Evolutionary conservation across 306 rosid genomes (phyloP), one percentile per base, ranked within the genome.

Genomic region (Fragaria nilgerrensis): DNA sequence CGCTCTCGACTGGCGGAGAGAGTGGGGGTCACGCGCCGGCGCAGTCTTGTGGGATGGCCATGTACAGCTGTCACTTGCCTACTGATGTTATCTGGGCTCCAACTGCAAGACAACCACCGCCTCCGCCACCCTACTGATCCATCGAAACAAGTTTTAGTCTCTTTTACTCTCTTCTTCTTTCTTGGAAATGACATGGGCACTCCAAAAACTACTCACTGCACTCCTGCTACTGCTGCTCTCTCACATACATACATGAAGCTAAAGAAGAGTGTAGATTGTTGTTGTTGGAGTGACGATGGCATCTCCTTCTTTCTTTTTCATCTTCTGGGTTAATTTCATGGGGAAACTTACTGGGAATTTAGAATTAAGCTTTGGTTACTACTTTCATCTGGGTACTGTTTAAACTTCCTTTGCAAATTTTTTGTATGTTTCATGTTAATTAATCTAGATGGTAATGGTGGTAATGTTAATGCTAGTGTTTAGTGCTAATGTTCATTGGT

Each of bases 41-140:
- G 5, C 93, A 86, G 37, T 84, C 97, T 41, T 86, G 95, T 63
- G 96, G 87, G 76, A 88, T 88, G 89, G 61, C 96, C 4, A 88
- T 91, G 90, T 95, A 90, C 75, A 89, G 85, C 85, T 81, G 89
- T 72, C 97, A 87, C 55, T 5, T 87, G 61, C 93, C 93, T 0
- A 86, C 94, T 0, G 99, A 95, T 76, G 93, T 88, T 49, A 86
- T 92, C 17, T 95, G 99, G 99, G 88, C 98, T 59, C 96, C 93
- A 2, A 80, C 97, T 0, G 90, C 96, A 0, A 89, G 99, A 77
- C 87, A 79, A 74, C 84, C 80, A 37, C 89, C 83, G 11, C 87
- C 87, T 4, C 91, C 89, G 14, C 96, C 93, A 3, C 93, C 93
- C 69, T 92, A 84, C 75, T 92, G 83, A 88, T 41, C n/a, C 9